Conservation (phyloP, 495 filamentous ascomycete genomes). For the Gamarada debralockiae region DNA sequence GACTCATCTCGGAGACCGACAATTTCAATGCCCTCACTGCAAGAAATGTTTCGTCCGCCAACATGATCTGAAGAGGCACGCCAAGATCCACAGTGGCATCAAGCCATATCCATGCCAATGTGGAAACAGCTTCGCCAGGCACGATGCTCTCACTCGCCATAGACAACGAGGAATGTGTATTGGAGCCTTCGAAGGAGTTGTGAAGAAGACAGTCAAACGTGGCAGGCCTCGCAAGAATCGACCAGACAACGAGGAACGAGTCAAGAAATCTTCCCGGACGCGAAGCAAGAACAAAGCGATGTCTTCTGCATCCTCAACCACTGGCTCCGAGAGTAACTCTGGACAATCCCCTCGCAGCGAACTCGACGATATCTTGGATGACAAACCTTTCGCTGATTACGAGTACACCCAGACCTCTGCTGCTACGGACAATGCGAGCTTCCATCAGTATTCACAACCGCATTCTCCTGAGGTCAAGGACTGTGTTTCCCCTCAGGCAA, state of each 20-base stretch:
- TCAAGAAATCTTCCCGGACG: slow-evolving; percentile 56
- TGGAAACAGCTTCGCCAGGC: slow-evolving; percentile 84
- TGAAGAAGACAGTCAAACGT: slow-evolving; percentile 65
- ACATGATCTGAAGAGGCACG: slow-evolving; percentile 94
- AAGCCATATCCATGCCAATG: slow-evolving; percentile 91
- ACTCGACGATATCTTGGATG: slow-evolving; percentile 38
- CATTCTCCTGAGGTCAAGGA: slow-evolving; percentile 22
- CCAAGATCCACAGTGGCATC: slow-evolving; percentile 91
- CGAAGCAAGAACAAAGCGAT: slow-evolving; percentile 45
- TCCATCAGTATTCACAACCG: slow-evolving; percentile 12
- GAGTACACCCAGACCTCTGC: slow-evolving; percentile 30
- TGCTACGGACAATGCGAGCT: slow-evolving; percentile 9
- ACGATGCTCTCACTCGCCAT: slow-evolving; percentile 92
- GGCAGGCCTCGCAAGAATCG: slow-evolving; percentile 61
- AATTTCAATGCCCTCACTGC: slow-evolving; percentile 85
- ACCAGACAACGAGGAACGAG: slow-evolving; percentile 61
- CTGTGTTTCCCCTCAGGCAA: slow-evolving; percentile 23
- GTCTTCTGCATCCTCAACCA: slow-evolving; percentile 41
- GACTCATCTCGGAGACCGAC: slow-evolving; percentile 92
- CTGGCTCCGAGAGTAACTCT: slow-evolving; percentile 40
- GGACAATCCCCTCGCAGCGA: slow-evolving; percentile 41
- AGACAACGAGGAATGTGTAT: slow-evolving; percentile 92
- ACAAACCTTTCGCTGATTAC: slow-evolving; percentile 35
- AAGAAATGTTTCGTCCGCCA: slow-evolving; percentile 93
- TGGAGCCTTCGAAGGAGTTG: slow-evolving; percentile 81